Evolutionary conservation across 345 rosid species (phyloP).

Genomic region (Leavenworthia alabamica): DNA sequence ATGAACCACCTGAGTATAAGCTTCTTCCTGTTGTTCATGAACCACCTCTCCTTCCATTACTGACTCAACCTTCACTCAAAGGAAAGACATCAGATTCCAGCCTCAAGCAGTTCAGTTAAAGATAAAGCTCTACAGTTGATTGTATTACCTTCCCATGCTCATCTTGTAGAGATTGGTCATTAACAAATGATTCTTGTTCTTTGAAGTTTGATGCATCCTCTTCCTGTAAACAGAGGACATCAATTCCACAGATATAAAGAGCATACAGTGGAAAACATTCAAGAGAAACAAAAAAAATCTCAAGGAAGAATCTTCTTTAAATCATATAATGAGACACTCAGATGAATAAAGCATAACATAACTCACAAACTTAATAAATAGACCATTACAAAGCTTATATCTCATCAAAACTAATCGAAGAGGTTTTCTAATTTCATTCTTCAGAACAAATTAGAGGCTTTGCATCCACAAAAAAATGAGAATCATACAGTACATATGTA

Average conservation of each 20-base stretch:
- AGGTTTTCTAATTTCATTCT: not conserved
- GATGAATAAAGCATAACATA: not conserved
- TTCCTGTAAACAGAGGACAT: too few species aligned
- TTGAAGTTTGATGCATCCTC: too few species aligned
- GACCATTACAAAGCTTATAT: not conserved
- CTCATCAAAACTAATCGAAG: not conserved
- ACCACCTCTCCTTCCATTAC: slow-evolving; percentile 43
- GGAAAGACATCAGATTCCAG: not conserved
- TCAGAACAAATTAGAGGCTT: not conserved
- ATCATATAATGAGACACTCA: not conserved
- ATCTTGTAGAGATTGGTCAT: too few species aligned
- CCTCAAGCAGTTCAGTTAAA: too few species aligned
- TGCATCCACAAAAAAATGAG: not conserved
- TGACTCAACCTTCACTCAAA: slow-evolving; percentile 39
- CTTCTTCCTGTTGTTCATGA: slow-evolving; percentile 41
- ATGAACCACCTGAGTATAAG: slow-evolving; percentile 32
- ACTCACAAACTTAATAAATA: not conserved
- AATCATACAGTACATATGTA: not conserved
- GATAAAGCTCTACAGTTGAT: too few species aligned
- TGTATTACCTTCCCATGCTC: too few species aligned
- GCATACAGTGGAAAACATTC: not conserved
- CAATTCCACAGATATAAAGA: not conserved
- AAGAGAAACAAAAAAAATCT: not conserved
- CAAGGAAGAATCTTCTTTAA: not conserved
- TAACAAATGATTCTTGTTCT: too few species aligned